A percentile compares a stretch with the other conserved stretches of the same genome.
These are phyloP conservation scores for Pyricularia grisea DNA, from an alignment of 2,329 filamentous ascomycete species.

Conservation along the genomic window DNA sequence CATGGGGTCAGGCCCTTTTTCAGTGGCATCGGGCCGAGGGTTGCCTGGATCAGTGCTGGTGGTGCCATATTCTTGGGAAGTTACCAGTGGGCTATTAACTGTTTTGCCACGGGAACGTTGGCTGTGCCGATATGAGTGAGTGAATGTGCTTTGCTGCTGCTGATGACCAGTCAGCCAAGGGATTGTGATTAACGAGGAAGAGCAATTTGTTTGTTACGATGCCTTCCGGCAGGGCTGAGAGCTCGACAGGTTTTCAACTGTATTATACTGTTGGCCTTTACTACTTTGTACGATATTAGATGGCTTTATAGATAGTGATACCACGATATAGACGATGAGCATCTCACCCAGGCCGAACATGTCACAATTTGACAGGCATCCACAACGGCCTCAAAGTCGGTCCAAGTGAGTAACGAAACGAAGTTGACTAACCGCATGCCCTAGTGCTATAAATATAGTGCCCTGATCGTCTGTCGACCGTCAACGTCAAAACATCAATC, in stretches of 20 bases:
- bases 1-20: conserved; percentile 63
- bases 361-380: background rate
- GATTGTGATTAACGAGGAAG: background rate
- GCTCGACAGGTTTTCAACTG: background rate
- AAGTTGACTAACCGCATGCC: background rate
- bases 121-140: background rate
- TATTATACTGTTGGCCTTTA: background rate
- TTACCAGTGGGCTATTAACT: conserved; percentile 82
- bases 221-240: background rate
- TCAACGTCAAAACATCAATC: background rate
- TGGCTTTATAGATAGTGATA: conserved; percentile 1
- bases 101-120: conserved; percentile 28
- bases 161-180: background rate
- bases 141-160: too few species aligned
- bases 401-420: background rate
- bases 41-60: conserved; percentile 91
- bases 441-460: background rate
- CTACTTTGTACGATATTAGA: background rate
- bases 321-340: background rate
- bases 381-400: background rate
- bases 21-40: conserved; percentile 67
- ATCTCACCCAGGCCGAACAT: background rate
- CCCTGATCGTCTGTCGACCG: background rate
- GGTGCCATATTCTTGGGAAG: conserved; percentile 91
- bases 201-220: background rate